Percentiles rank a stretch among this genome's conserved stretches.
phyloP scores from a whole-genome alignment of 805 yeast species.

The Saccharomyces paradoxus region DNA sequence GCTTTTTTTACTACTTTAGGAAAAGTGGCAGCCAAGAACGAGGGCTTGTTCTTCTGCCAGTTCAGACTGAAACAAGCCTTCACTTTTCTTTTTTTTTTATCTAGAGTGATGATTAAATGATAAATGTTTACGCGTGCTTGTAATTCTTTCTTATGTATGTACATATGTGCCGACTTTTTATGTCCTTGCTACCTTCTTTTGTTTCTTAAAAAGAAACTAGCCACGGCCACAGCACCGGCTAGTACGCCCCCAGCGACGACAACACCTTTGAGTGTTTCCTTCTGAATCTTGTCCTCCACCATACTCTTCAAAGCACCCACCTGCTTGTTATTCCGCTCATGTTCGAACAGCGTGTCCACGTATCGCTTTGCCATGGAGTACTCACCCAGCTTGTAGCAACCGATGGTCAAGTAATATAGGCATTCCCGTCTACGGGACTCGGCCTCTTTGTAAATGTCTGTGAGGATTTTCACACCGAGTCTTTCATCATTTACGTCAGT shows the following conservation, averaged over 20 bases:
- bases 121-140: neutral
- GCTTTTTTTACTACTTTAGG: neutral
- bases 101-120: neutral
- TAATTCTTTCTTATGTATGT: neutral
- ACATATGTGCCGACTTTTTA: neutral
- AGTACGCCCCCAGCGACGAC: slow-evolving; percentile 81
- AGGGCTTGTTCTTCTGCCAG: neutral
- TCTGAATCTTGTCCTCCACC: slow-evolving; percentile 76
- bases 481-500: slow-evolving; percentile 53
- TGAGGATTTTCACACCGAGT: slow-evolving; percentile 69
- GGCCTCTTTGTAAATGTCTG: slow-evolving; percentile 61
- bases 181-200: slow-evolving; percentile 11
- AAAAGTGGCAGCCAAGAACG: neutral
- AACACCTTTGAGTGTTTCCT: slow-evolving; percentile 81
- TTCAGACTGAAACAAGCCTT: neutral
- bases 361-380: slow-evolving; percentile 79
- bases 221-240: slow-evolving; percentile 69
- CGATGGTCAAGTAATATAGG: slow-evolving; percentile 77
- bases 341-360: slow-evolving; percentile 62
- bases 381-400: slow-evolving; percentile 83
- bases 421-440: slow-evolving; percentile 85
- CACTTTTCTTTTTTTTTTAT: neutral
- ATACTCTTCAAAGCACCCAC: slow-evolving; percentile 62
- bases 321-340: slow-evolving; percentile 82
- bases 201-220: slow-evolving; percentile 19